A percentile compares a stretch with the other conserved stretches of the same genome.
These are phyloP conservation scores for Microcyclospora tardicrescens DNA, from an alignment of 2,329 filamentous ascomycete genomes.

Conservation along the genomic window DNA sequence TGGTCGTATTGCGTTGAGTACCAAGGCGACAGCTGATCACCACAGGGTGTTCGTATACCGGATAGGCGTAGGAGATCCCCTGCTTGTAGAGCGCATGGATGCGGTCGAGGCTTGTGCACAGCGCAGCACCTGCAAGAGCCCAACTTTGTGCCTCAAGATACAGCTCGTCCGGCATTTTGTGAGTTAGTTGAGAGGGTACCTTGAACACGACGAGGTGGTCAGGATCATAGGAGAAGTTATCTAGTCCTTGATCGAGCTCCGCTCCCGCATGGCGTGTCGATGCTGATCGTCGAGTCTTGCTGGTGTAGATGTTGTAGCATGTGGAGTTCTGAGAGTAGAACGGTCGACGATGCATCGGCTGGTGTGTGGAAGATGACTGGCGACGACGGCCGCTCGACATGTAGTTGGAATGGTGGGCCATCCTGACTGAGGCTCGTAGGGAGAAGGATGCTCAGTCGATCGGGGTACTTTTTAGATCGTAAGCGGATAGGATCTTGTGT, in stretches of 20 bases:
- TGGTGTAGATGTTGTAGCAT: not conserved
- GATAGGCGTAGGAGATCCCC: constrained; percentile 21
- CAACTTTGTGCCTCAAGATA: constrained; percentile 23
- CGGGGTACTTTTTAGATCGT: too few species aligned
- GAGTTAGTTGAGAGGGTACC: constrained; percentile 25
- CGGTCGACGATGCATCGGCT: not conserved
- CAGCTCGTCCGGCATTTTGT: constrained; percentile 25
- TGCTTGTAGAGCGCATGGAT: constrained; percentile 21
- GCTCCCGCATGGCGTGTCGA: not conserved
- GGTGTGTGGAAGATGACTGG: not conserved
- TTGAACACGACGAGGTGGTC: constrained; percentile 27
- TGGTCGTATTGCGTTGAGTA: not conserved
- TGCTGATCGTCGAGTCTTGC: not conserved
- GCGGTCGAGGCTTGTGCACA: constrained; percentile 28
- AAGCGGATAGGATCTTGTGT: too few species aligned
- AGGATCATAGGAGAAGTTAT: constrained; percentile 24
- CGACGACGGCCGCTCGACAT: too few species aligned
- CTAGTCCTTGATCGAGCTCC: constrained; percentile 13
- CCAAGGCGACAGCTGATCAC: not conserved
- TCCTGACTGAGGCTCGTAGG: too few species aligned
- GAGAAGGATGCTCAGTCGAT: too few species aligned
- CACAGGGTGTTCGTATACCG: constrained; percentile 7
- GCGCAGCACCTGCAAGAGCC: constrained; percentile 32
- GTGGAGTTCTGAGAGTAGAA: not conserved
- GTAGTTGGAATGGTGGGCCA: too few species aligned